phyloP scores from a whole-genome alignment of 176 grass and related monocot species.

The maize (Zea mays) region DNA sequence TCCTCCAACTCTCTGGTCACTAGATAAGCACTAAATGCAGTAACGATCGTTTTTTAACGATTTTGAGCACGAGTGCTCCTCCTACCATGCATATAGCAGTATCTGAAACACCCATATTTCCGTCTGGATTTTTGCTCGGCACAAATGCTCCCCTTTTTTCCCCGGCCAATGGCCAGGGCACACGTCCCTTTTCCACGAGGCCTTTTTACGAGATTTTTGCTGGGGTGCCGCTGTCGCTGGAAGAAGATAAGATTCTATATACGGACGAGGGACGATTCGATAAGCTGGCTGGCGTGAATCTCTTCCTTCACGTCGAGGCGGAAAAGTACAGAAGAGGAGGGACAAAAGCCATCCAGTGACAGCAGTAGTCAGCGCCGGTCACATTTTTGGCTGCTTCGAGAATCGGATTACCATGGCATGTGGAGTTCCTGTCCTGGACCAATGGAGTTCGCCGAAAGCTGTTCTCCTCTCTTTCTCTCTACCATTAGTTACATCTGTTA shows the following conservation, averaged over 20 bases:
- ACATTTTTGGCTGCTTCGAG: not conserved
- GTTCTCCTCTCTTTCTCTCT: not conserved
- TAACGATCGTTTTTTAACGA: too few relatives aligned
- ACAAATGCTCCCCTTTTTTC: not conserved
- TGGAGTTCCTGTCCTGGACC: not conserved
- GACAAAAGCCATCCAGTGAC: not conserved
- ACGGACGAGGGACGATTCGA: conserved; percentile 5
- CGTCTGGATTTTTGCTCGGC: too few relatives aligned
- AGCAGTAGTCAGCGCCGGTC: too few relatives aligned
- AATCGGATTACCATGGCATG: not conserved
- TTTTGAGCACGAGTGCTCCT: too few relatives aligned
- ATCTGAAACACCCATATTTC: too few relatives aligned
- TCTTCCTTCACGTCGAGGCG: not conserved
- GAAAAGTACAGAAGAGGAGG: not conserved
- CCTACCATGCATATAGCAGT: too few relatives aligned
- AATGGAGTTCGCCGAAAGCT: not conserved
- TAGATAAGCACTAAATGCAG: too few relatives aligned
- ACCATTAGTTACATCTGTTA: too few relatives aligned
- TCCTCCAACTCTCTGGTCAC: too few relatives aligned
- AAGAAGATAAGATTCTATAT: conserved; percentile 21
- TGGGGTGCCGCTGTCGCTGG: not conserved
- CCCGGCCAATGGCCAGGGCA: not conserved
- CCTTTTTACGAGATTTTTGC: not conserved
- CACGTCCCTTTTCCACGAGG: not conserved
- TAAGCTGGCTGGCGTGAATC: conserved; percentile 5